Percentiles rank a stretch among this genome's conserved stretches.
phyloP scores from a whole-genome alignment of 2,329 filamentous ascomycete species.

The Ascochyta fabae region DNA sequence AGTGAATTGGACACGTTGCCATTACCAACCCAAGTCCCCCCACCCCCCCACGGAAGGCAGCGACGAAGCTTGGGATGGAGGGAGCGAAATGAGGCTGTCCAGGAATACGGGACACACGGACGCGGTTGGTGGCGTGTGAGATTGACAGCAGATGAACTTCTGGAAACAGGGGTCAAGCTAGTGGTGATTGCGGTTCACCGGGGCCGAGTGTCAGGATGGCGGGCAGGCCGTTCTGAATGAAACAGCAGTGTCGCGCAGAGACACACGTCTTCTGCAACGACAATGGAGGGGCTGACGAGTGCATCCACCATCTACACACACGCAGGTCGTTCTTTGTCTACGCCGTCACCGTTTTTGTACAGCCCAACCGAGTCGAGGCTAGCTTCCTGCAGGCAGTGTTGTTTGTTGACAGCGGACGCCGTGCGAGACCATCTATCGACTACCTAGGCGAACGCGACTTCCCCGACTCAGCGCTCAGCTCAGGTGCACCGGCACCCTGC shows the following conservation, averaged over 20 bases:
- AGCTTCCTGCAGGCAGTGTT: slow-evolving; percentile 17
- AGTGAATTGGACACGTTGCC: neutral
- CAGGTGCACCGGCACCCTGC: slow-evolving; percentile 9
- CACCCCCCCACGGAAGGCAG: neutral
- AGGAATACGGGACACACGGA: slow-evolving; percentile 14
- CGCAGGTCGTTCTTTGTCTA: neutral
- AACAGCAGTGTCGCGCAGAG: slow-evolving; percentile 14
- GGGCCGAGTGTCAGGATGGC: slow-evolving; percentile 14
- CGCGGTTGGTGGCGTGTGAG: slow-evolving; percentile 19
- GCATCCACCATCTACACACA: slow-evolving; percentile 10
- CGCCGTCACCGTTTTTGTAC: slow-evolving; percentile 11
- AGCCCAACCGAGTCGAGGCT: slow-evolving; percentile 1
- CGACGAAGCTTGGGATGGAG: slow-evolving; percentile 4
- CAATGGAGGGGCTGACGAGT: slow-evolving; percentile 11
- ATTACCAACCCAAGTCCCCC: neutral
- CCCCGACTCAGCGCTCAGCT: slow-evolving; percentile 15
- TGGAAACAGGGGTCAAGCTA: slow-evolving; percentile 22
- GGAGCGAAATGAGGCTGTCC: slow-evolving; percentile 7
- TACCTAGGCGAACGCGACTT: slow-evolving; percentile 13
- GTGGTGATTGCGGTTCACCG: slow-evolving; percentile 21
- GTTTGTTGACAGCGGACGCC: slow-evolving; percentile 17
- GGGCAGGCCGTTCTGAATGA: slow-evolving; percentile 14
- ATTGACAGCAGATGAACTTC: slow-evolving; percentile 14
- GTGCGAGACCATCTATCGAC: neutral
- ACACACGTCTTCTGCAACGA: neutral